Percentiles rank a stretch among this genome's conserved stretches.
Evolutionary conservation across 192 early-diverging fungal species (phyloP).

Genomic region (Obelidium mucronatum): DNA sequence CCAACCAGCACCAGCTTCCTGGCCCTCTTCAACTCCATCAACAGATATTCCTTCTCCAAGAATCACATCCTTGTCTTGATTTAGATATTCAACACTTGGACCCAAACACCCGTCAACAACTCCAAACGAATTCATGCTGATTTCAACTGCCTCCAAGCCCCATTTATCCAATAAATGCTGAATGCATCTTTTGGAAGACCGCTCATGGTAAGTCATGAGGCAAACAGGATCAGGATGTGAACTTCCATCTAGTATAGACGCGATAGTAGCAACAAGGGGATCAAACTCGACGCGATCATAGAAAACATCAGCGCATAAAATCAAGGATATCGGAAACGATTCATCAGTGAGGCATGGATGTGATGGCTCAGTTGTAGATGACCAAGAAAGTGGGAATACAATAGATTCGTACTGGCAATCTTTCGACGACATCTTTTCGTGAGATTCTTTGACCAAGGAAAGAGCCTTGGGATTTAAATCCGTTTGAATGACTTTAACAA

Average conservation of each 20-base stretch:
- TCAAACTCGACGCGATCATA: slow-evolving; percentile 64
- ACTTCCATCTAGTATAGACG: slow-evolving; percentile 62
- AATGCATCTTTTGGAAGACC: slow-evolving; percentile 71
- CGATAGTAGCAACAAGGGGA: slow-evolving; percentile 65
- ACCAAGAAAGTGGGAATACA: too few species aligned
- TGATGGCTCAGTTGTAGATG: neutral
- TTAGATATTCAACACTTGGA: neutral
- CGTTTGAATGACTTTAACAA: neutral
- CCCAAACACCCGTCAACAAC: slow-evolving; percentile 1
- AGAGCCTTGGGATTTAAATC: slow-evolving; percentile 38
- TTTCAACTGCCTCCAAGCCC: slow-evolving; percentile 42
- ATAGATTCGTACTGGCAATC: too few species aligned
- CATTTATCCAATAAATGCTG: slow-evolving; percentile 68
- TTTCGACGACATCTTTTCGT: slow-evolving; percentile 30
- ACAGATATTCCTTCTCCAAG: slow-evolving; percentile 1
- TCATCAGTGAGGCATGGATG: neutral
- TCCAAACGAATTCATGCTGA: neutral
- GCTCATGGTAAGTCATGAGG: slow-evolving; percentile 77
- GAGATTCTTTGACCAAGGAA: slow-evolving; percentile 32
- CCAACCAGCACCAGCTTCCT: slow-evolving; percentile 8
- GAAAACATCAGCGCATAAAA: slow-evolving; percentile 58
- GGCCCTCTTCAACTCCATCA: neutral
- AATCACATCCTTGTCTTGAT: neutral
- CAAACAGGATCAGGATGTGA: slow-evolving; percentile 52
- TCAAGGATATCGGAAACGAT: neutral